These are phyloP conservation scores for Hortaea werneckii DNA, from an alignment of 2,329 filamentous ascomycete species.

Conservation along the genomic window DNA sequence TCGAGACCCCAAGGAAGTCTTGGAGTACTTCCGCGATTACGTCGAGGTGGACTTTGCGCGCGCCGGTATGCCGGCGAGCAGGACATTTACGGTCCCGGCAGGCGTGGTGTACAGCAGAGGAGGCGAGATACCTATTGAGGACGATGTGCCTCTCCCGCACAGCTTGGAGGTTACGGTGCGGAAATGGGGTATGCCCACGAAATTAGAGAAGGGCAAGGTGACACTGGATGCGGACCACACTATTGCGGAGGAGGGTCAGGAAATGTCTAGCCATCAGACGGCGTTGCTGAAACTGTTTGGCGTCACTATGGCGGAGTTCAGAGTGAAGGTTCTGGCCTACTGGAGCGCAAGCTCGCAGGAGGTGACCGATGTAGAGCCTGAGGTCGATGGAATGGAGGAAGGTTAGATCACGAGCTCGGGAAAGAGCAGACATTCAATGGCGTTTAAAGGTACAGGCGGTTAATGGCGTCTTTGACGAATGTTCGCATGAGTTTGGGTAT, in stretches of 20 bases:
- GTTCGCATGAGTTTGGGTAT: no score
- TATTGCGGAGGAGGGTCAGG: conserved; percentile 76
- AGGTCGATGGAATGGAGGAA: conserved; percentile 19
- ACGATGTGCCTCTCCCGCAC: conserved; percentile 81
- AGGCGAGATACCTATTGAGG: conserved; percentile 66
- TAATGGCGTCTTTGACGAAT: no score
- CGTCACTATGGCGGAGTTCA: conserved; percentile 83
- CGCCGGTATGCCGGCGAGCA: conserved; percentile 65
- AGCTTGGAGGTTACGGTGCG: conserved; percentile 83
- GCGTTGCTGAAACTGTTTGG: conserved; percentile 89
- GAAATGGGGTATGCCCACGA: conserved; percentile 79
- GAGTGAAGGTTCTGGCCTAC: conserved; percentile 61
- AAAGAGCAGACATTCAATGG: conserved; percentile 1
- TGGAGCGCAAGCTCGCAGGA: conserved; percentile 26
- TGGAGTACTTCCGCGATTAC: conserved; percentile 62
- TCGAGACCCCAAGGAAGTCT: conserved; percentile 56
- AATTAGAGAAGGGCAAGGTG: conserved; percentile 80
- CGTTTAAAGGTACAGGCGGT: not conserved
- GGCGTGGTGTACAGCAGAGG: conserved; percentile 71
- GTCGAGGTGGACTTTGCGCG: conserved; percentile 80
- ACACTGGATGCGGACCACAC: conserved; percentile 62
- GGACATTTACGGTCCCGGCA: conserved; percentile 68
- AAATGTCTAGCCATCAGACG: conserved; percentile 83
- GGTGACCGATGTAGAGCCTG: conserved; percentile 22
- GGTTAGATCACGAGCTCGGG: conserved; percentile 4